These are phyloP conservation scores for Platismatia glauca DNA, from an alignment of 495 filamentous ascomycete species.

Conservation along the genomic window DNA sequence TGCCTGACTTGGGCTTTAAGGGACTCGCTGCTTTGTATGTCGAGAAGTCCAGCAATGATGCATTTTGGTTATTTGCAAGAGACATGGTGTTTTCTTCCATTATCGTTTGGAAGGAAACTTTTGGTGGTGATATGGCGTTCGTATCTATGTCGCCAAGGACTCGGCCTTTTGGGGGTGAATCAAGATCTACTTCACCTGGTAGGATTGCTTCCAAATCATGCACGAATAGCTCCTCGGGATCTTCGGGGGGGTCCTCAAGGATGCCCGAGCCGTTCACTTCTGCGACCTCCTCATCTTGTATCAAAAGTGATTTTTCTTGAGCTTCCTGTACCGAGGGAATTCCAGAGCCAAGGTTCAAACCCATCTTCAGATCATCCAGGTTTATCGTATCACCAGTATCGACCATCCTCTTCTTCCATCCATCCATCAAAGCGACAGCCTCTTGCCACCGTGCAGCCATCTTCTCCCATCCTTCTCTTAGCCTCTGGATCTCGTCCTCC, in stretches of 20 bases:
- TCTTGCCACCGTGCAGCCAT: slow-evolving; percentile 89
- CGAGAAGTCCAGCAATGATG: slow-evolving; percentile 32
- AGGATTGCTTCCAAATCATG: slow-evolving; percentile 29
- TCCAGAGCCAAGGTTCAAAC: slow-evolving; percentile 56
- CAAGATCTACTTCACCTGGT: slow-evolving; percentile 26
- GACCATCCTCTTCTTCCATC: slow-evolving; percentile 78
- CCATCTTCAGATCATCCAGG: slow-evolving; percentile 72
- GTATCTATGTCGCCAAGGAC: slow-evolving; percentile 38
- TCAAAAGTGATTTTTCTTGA: slow-evolving; percentile 26
- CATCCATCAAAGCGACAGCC: slow-evolving; percentile 80
- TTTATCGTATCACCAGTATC: slow-evolving; percentile 71
- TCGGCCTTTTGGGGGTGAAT: slow-evolving; percentile 21
- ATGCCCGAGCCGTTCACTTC: slow-evolving; percentile 41
- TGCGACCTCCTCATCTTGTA: slow-evolving; percentile 27
- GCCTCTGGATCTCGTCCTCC: slow-evolving; percentile 76
- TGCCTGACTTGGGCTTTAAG: slow-evolving; percentile 29
- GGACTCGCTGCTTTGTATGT: slow-evolving; percentile 29
- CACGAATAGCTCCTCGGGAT: slow-evolving; percentile 33
- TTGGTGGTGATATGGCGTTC: slow-evolving; percentile 36
- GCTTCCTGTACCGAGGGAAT: slow-evolving; percentile 41
- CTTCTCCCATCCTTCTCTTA: slow-evolving; percentile 79
- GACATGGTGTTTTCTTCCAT: slow-evolving; percentile 32
- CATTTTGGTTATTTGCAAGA: slow-evolving; percentile 28
- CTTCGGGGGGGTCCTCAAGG: slow-evolving; percentile 44
- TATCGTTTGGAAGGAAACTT: slow-evolving; percentile 39